Evolutionary conservation across 1,139 yeast species (phyloP), one percentile per base, ranked within the genome.

Genomic region (Arxiozyma heterogenica): DNA sequence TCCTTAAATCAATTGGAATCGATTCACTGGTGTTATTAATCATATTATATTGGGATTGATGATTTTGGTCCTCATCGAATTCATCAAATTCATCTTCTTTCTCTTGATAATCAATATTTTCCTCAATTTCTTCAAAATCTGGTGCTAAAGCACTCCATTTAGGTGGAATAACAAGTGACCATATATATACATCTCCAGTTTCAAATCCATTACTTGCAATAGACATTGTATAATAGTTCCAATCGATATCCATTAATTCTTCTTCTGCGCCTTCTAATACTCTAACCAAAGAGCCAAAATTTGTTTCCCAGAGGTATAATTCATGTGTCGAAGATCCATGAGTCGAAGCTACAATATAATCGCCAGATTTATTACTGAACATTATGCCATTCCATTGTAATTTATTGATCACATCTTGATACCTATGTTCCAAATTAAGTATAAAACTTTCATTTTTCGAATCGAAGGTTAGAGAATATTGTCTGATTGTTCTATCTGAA

Each of bases 121-220:
- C 96, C 66, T 91, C 97, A 46, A 91, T 83, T 67, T 91, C 98
- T 53, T 86, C 95, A 67, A 93, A 91, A 69, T 93, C 98, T 0
- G 98, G 98, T 0, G 98, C 98, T 61, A 91, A 75, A 0, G 97
- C 96, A 69, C 95, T 86, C 98, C 98, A 91, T 70, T 88, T 86
- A 64, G 90, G 97, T 0, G 95, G 95, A 44, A 87, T 81, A 48
- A 80, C 81, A 20, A 88, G 80, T 54, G 86, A 82, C 97, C 97
- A 93, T 50, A 87, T 68, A 66, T 88, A 90, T 1, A 91, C 78
- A 30, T 81, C 76, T 0, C 98, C 98, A 43, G 88, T 79, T 64
- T 91, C 98, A 51, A 88, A 73, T 0, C 98, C 97, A 21, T 89
- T 86, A n/a, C 96, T 86, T 11, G 86, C 88, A 45, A 91, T 83